Percentiles rank a stretch among this genome's conserved stretches.
phyloP scores from a whole-genome alignment of 495 filamentous ascomycete species.

The Podospora sp. region DNA sequence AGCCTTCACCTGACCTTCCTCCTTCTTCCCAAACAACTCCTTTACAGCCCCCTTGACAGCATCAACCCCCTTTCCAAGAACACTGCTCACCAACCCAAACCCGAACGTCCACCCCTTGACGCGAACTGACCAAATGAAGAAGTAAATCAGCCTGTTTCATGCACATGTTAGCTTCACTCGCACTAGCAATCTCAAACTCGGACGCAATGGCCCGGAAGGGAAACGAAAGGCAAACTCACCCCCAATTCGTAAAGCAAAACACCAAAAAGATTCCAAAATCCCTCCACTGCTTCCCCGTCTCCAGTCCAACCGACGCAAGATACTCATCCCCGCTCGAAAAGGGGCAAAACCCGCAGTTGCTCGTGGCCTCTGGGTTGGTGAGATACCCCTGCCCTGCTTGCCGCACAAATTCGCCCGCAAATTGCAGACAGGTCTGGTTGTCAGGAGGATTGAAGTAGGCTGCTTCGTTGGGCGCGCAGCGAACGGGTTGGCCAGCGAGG shows the following conservation, averaged over 20 bases:
- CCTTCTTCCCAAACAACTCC: conserved; percentile 14
- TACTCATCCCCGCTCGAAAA: conserved; percentile 69
- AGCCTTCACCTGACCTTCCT: neutral
- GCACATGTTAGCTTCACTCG: neutral
- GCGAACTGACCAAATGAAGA: conserved; percentile 79
- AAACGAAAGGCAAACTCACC: conserved; percentile 29
- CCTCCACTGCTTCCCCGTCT: conserved; percentile 63
- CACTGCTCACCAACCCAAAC: conserved; percentile 44
- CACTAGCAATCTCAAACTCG: neutral
- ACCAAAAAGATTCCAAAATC: conserved; percentile 79
- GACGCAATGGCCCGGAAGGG: neutral
- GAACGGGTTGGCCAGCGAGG: conserved; percentile 56
- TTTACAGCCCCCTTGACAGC: conserved; percentile 21
- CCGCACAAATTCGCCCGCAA: conserved; percentile 56
- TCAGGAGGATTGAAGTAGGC: conserved; percentile 68
- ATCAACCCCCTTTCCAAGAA: conserved; percentile 11
- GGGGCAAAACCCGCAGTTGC: conserved; percentile 74
- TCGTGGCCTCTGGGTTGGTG: conserved; percentile 56
- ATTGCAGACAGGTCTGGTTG: conserved; percentile 63
- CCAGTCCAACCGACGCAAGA: conserved; percentile 66
- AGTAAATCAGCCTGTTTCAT: conserved; percentile 65
- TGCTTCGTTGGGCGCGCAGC: conserved; percentile 61
- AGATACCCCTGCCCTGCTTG: conserved; percentile 59
- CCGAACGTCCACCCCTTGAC: conserved; percentile 76
- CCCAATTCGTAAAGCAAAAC: conserved; percentile 77